Evolutionary conservation across 768 basidiomycete genomes (phyloP), one percentile per base, ranked within the genome.

Genomic region (Coprinopsis marcescibilis): DNA sequence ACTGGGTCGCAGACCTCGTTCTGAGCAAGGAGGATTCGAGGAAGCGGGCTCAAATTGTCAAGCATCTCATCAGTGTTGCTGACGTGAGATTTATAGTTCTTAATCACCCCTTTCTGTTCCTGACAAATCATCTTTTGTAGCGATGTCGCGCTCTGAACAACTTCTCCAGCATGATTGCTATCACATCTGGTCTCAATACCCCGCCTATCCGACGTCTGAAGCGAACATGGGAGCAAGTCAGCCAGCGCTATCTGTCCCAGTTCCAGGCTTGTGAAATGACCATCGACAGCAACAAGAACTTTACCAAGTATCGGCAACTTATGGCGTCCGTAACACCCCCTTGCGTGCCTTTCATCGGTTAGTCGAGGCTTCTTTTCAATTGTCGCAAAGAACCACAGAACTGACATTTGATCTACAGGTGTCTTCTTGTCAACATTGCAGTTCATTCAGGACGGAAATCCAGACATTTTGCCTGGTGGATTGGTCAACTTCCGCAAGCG

Each of bases 371-470:
- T 25, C 4, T 32, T 43, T 17, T 10, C 4, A 30, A 33, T 11
- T 29, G 14, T 17, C 25, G 50, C 52, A 38, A 40, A 11, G 23
- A 21, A 4, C 6, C 4, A 25, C 17, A 23, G 20, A 11, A 21
- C 29, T 50, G 29, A 42, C 34, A 27, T 20, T 30, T 7, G 11
- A 14, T 13, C 8, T 49, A 0, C 55, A 96, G 95, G 96, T 57
- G 88, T 97, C 45, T 97, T 95, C 71, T 78, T 99, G 21, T 94
- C 95, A 4, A 90, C 88, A 5, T 72, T 98, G 51, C 94, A 93
- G n/a, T 97, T 98, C 65, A 95, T 96, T 61, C 91, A 96, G 65
- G 96, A 97, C 56, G 96, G 95, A 7, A 92, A 90, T 59, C 85
- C 86, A 42, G 90, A 98, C 68, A 80, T 75, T 55, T 71, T 96